Evolutionary conservation across 2,329 filamentous ascomycete genomes (phyloP), one percentile per base, ranked within the genome.

Genomic region (Alternaria dauci): DNA sequence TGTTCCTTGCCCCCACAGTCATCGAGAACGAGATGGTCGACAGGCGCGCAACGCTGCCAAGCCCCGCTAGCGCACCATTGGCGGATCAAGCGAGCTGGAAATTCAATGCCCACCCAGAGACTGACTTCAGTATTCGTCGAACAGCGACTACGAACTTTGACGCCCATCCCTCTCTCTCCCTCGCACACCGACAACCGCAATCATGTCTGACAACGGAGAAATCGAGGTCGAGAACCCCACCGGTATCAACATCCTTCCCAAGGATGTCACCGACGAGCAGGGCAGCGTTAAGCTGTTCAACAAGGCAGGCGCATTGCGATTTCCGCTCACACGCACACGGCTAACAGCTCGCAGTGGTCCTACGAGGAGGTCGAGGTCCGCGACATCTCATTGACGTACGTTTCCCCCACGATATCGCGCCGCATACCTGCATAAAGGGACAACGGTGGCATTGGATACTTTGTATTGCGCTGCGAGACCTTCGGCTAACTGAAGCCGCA

Each of bases 281-380:
- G 94, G 93, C 84, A 90, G 87, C 85, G 88, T 95, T 83, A 96
- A 96, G 91, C 89, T 97, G 78, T 96, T 97, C 89, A 96, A 95
- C 90, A 96, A 96, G 70, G 70, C 67, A 71, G 52, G 70, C 59
- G 52, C 44, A 60, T 51, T 30, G 36, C 62, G 53, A 60, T 58
- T 20, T 48, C 46, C 30, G 32, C 50, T 34, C 55, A 52, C 30
- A 6, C 52, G 59, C 55, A 55, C 25, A 12, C 30, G 52, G 36
- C 65, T 72, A 63, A 72, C 65, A 61, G 4, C 44, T 47, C 32
- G 59, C 65, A 72, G 86, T 97, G 94, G 89, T 90, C 85, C 85
- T 99, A 98, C 86, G 95, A 95, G 83, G 92, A 98, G 90, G 94
- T 99, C 81, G 95, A 99, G 89, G 95, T 99, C 85, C 91, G 94